These are phyloP conservation scores for Coccomyxa sp. DNA, from an alignment of 139 green algal species.

Conservation along the genomic window DNA sequence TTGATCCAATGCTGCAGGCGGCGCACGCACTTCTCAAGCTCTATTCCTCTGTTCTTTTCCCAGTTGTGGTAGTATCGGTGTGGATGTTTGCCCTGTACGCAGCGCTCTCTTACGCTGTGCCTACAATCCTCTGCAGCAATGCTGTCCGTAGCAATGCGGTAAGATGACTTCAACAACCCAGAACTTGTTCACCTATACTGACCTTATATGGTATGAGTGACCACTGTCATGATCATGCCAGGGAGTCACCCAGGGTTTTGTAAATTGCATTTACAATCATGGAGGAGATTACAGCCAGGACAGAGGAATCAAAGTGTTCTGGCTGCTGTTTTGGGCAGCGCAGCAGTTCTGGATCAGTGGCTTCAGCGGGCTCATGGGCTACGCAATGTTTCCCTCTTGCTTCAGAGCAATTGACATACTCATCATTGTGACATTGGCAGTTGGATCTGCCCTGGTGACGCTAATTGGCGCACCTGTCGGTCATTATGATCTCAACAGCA, in stretches of 20 bases:
- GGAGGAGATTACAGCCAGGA: slow-evolving; percentile 6
- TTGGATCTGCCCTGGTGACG: neutral
- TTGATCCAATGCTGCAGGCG: neutral
- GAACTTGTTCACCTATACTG: neutral
- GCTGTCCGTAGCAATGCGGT: neutral
- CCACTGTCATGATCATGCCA: neutral
- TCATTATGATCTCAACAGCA: neutral
- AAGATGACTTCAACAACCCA: neutral
- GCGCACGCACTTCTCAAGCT: neutral
- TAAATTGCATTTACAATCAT: neutral
- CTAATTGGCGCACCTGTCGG: neutral
- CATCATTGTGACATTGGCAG: neutral
- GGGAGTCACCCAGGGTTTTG: neutral
- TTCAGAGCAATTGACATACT: neutral
- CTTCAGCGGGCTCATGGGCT: neutral
- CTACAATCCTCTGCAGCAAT: neutral
- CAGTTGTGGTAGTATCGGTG: neutral
- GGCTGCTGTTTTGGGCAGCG: slow-evolving; percentile 5
- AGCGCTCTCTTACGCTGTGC: slow-evolving; percentile 6
- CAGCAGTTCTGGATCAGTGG: slow-evolving; percentile 2
- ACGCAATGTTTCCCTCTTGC: slow-evolving; percentile 3
- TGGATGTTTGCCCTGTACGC: slow-evolving; percentile 4
- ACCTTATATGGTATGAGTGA: neutral
- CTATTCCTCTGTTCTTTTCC: neutral
- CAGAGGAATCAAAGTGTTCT: neutral